A percentile compares a stretch with the other conserved stretches of the same genome.
phyloP scores from a whole-genome alignment of 2,329 filamentous ascomycete species.

The Scortechinia acanthostroma region DNA sequence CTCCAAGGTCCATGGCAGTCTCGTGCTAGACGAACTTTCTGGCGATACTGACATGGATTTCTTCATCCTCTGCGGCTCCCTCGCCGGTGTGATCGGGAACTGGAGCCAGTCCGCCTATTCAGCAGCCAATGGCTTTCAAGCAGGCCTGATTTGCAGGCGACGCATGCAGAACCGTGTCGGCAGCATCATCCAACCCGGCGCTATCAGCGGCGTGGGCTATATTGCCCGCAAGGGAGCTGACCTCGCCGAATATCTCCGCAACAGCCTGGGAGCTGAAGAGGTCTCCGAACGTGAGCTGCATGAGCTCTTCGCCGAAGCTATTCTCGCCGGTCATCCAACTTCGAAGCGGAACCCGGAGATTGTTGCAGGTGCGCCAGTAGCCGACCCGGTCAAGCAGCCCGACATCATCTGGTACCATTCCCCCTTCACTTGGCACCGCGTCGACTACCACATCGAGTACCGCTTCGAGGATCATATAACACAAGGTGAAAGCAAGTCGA shows the following conservation, averaged over 20 bases:
- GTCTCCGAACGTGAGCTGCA: constrained; percentile 29
- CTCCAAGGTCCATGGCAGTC: constrained; percentile 27
- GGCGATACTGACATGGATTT: constrained; percentile 20
- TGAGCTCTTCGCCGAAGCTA: constrained; percentile 29
- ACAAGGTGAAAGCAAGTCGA: too few species aligned
- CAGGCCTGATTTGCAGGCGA: constrained; percentile 14
- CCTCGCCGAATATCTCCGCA: too few species aligned
- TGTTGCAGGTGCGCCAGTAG: constrained; percentile 10
- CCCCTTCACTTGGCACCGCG: neutral
- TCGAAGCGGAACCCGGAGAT: constrained; percentile 11
- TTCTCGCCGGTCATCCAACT: constrained; percentile 19
- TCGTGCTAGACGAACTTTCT: constrained; percentile 20
- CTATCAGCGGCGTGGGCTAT: constrained; percentile 31
- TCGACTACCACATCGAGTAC: neutral
- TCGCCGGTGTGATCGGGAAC: constrained; percentile 21
- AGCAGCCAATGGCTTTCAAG: constrained; percentile 27
- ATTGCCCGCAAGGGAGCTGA: constrained; percentile 13
- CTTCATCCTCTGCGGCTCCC: constrained; percentile 30
- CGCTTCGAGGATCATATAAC: too few species aligned
- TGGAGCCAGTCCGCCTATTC: constrained; percentile 25
- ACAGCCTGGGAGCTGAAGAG: constrained; percentile 6
- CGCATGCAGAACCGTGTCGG: constrained; percentile 13
- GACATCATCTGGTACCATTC: constrained; percentile 2
- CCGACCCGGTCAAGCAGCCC: constrained; percentile 2
- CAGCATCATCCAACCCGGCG: constrained; percentile 17